Evolutionary conservation across 495 filamentous ascomycete genomes (phyloP), one percentile per base, ranked within the genome.

Genomic region (Podospora australis): DNA sequence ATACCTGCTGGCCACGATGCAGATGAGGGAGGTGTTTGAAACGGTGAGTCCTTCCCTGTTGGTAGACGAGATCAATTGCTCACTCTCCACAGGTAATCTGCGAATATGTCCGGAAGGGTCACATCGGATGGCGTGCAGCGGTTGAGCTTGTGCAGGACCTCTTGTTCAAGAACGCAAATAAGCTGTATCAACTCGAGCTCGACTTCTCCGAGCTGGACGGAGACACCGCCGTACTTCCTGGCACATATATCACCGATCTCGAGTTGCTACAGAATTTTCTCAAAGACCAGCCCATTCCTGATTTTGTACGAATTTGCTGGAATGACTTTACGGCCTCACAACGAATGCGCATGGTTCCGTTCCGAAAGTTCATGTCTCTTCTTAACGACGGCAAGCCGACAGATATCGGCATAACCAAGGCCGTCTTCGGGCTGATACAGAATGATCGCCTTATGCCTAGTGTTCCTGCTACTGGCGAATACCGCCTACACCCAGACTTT

Each of bases 241-340:
- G 49, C 11, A 46, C 53, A 1, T 57, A 52, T 19, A 28, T 50
- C 2, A 63, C 40, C 29, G 59, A 68, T 19, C 28, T 44, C 19
- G 63, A 82, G 51, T 68, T 83, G 1, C 48, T 61, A 21, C 74
- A 73, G 34, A 80, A 81, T 66, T 77, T 85, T 72, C 69, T 73
- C 13, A 81, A 79, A 49, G 75, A 82, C 55, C 84, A 86, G 66
- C 75, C 74, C 25, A 74, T 75, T 7, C 86, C 83, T 0, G 81
- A 86, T 58, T 79, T 78, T 56, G 79, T 88, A 30, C 81, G 85
- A 46, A 73, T 92, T 43, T 82, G 87, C 65, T 94, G 83, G 78
- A 64, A 87, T 22, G 89, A 94, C 60, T 88, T 86, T 60, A 90
- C 86, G 6, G 79, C 78, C 10, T 80, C 74, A 2, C 56, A 79